Evolutionary conservation across 495 filamentous ascomycete genomes (phyloP).

Genomic region (Lasiosphaeriaceae sp.): DNA sequence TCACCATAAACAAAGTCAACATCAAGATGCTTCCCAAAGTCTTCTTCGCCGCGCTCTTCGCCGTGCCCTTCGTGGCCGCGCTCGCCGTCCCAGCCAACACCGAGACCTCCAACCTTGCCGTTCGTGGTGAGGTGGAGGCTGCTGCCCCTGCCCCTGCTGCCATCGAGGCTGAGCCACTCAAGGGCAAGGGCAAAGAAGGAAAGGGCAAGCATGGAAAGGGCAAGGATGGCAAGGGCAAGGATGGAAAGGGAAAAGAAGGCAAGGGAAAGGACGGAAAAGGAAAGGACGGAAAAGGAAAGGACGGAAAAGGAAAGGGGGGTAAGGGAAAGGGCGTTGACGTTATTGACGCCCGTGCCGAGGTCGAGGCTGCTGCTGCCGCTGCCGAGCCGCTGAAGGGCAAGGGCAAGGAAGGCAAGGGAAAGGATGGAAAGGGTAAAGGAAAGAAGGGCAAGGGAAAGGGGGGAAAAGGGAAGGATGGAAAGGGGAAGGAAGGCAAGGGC

Average conservation of each 20-base stretch:
- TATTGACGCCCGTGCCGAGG: background rate
- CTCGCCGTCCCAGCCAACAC: background rate
- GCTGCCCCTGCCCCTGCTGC: background rate
- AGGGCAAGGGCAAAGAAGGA: constrained; percentile 1
- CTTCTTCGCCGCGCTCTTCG: constrained; percentile 2
- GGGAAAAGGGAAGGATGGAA: background rate
- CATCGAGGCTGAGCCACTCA: background rate
- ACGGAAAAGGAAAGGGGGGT: background rate
- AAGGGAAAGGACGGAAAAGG: background rate
- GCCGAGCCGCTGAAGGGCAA: background rate
- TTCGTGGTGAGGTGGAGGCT: background rate
- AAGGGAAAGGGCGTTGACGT: too few relatives aligned
- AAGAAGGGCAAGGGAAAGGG: background rate
- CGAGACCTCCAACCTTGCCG: constrained; percentile 1
- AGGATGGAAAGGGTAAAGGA: background rate
- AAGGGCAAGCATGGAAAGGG: background rate
- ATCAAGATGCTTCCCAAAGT: constrained; percentile 1
- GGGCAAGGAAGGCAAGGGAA: background rate
- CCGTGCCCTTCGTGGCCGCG: constrained; percentile 1
- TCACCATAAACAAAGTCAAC: background rate
- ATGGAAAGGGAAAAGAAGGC: background rate
- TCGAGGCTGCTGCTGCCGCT: background rate
- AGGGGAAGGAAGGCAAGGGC: background rate
- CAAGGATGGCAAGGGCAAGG: background rate
- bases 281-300: background rate